Evolutionary conservation across 2,329 filamentous ascomycete genomes (phyloP).

Genomic region (Fusarium devonianum): DNA sequence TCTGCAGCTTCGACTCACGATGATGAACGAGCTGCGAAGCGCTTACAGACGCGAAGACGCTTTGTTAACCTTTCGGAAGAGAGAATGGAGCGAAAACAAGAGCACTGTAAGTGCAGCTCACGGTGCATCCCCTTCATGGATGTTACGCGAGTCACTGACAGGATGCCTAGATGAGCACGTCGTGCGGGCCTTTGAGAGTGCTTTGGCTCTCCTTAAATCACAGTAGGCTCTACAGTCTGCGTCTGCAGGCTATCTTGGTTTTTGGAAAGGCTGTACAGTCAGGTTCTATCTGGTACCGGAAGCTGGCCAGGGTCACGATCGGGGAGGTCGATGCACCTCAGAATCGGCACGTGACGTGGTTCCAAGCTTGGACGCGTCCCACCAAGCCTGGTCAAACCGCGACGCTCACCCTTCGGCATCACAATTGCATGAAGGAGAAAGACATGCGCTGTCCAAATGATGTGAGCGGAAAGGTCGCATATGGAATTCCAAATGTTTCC

Average conservation of each 20-base stretch:
- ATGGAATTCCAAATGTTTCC: slow-evolving; percentile 39
- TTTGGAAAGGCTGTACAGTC: background rate
- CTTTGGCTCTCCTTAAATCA: slow-evolving; percentile 60
- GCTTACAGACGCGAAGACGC: slow-evolving; percentile 79
- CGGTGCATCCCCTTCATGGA: background rate
- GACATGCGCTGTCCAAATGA: slow-evolving; percentile 34
- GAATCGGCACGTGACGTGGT: slow-evolving; percentile 39
- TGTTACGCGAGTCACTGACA: slow-evolving; percentile 24
- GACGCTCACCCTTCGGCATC: slow-evolving; percentile 8
- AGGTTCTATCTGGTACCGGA: background rate
- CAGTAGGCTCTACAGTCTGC: slow-evolving; percentile 35
- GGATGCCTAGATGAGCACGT: slow-evolving; percentile 57
- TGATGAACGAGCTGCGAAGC: slow-evolving; percentile 77
- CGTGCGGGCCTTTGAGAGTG: slow-evolving; percentile 68
- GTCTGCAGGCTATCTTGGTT: background rate
- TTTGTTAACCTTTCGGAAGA: slow-evolving; percentile 79
- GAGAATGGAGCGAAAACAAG: slow-evolving; percentile 74
- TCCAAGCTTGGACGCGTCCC: slow-evolving; percentile 19
- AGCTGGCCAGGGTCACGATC: too few species aligned
- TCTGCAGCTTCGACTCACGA: slow-evolving; percentile 75
- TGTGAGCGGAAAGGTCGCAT: slow-evolving; percentile 18
- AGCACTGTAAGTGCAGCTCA: slow-evolving; percentile 72
- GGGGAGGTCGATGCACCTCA: too few species aligned
- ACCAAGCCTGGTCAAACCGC: slow-evolving; percentile 22
- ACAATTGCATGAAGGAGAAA: slow-evolving; percentile 7